Evolutionary conservation across 805 yeast species (phyloP), one percentile per base, ranked within the genome.

Genomic region (Starmerella kuoi): DNA sequence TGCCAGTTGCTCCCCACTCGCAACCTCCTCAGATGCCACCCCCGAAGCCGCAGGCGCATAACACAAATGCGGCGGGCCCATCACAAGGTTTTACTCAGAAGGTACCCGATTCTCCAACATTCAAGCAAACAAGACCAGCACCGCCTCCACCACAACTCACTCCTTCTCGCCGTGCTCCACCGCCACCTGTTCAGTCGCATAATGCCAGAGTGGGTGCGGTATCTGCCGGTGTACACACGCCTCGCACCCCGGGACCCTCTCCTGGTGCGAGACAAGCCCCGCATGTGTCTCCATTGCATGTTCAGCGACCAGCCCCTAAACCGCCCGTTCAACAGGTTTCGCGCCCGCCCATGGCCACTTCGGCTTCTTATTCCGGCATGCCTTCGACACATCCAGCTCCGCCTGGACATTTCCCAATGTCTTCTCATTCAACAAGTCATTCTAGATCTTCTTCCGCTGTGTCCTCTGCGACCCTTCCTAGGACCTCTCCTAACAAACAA

Each of bases 111-210:
- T 46, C 49, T 25, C 49, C 49, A 9, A 42, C 46, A 2, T 46
- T 46, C 43, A 46, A 42, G 34, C 30, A 46, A 18, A 38, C 48
- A 30, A 34, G 47, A 6, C 51, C 49, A 6, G 48, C 51, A 1
- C 48, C 52, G 20, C 45, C 53, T 23, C 47, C 51, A 12, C 49
- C 53, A 2, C 33, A 31, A 21, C 39, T 44, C 31, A 46, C 41
- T 17, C 44, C 47, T 3, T 33, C 50, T 19, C 42, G 52, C 1
- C 39, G 51, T 2, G 49, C 51, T 11, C 52, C 50, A 7, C 47
- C 50, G 25, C 52, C 52, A 19, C 50, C 51, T 2, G 28, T 34
- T 20, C 21, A 32, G 34, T 31, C 5, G 30, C 28, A 3, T 8
- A 28, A 4, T 20, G 23, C 33, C 22, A n/a, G n/a, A n/a, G n/a